phyloP scores from a whole-genome alignment of 2,329 filamentous ascomycete species.

The Coleophoma eucalyptorum region DNA sequence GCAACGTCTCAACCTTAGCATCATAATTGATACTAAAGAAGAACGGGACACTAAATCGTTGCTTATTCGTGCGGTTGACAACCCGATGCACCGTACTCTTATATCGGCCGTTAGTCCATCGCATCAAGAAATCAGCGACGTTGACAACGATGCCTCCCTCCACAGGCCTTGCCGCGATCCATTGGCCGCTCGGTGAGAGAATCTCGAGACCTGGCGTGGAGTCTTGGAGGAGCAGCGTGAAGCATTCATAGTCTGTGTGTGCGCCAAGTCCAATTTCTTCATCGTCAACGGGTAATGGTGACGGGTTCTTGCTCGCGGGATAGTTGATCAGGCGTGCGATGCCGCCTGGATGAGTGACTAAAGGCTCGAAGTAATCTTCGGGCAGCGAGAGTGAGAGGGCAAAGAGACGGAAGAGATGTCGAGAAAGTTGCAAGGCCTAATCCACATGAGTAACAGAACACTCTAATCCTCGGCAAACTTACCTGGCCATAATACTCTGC shows the following conservation, averaged over 20 bases:
- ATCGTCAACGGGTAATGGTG: conserved; percentile 18
- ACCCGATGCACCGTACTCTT: conserved; percentile 51
- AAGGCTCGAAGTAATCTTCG: conserved; percentile 35
- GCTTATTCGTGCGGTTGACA: conserved; percentile 44
- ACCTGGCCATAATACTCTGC: conserved; percentile 23
- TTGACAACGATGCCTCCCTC: conserved; percentile 47
- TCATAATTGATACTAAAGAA: conserved; percentile 39
- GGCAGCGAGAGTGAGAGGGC: conserved; percentile 36
- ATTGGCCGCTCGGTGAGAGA: conserved; percentile 39
- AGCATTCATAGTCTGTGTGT: conserved; percentile 53
- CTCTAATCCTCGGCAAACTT: neutral
- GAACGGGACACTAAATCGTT: conserved; percentile 53
- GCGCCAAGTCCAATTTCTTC: conserved; percentile 35
- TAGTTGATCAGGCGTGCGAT: conserved; percentile 46
- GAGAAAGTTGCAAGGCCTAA: conserved; percentile 33
- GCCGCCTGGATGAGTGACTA: conserved; percentile 37
- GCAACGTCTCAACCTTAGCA: conserved; percentile 24
- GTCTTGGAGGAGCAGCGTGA: conserved; percentile 52
- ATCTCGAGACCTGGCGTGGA: conserved; percentile 47
- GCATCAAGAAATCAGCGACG: conserved; percentile 43
- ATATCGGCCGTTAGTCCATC: conserved; percentile 49
- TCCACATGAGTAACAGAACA: neutral
- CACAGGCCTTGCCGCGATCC: conserved; percentile 39
- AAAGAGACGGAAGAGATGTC: conserved; percentile 29
- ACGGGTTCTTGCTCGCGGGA: conserved; percentile 33